These are phyloP conservation scores for Moricandia arvensis DNA, from an alignment of 345 rosid species.

Conservation along the genomic window DNA sequence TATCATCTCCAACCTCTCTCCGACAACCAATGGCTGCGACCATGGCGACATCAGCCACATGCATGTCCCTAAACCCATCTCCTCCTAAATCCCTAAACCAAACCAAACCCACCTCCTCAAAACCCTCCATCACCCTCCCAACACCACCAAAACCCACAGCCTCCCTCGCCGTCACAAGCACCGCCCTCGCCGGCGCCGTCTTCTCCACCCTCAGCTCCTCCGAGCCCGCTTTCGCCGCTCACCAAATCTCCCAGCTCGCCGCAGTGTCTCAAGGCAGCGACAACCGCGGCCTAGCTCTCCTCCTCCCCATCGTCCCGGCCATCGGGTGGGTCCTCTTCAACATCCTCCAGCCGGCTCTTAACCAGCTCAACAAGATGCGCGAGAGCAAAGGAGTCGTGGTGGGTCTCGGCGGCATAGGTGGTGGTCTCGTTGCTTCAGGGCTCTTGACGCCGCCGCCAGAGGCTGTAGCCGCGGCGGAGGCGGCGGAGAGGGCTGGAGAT, in stretches of 20 bases:
- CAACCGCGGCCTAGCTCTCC: conserved; percentile 80
- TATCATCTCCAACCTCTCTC: neutral
- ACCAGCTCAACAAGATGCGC: conserved; percentile 80
- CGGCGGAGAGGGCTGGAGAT: conserved; percentile 50
- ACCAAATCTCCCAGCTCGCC: conserved; percentile 65
- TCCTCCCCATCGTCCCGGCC: conserved; percentile 84
- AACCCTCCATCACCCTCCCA: conserved; percentile 28
- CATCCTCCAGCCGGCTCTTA: conserved; percentile 89
- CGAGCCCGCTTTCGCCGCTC: conserved; percentile 86
- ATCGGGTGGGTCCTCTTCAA: conserved; percentile 91
- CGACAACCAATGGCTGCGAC: conserved; percentile 51
- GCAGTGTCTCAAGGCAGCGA: conserved; percentile 61
- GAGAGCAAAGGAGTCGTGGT: conserved; percentile 57
- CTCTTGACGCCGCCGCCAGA: conserved; percentile 47
- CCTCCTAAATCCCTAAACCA: conserved; percentile 48
- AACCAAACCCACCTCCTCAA: conserved; percentile 36
- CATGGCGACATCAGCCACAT: conserved; percentile 67
- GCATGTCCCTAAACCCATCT: conserved; percentile 45
- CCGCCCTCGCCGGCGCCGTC: conserved; percentile 77
- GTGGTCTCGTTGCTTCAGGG: conserved; percentile 62
- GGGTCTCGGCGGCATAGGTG: conserved; percentile 83
- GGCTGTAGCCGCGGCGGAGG: conserved; percentile 44
- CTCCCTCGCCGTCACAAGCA: conserved; percentile 36
- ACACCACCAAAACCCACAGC: conserved; percentile 26
- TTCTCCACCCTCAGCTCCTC: conserved; percentile 66